These are phyloP conservation scores for Magnaporthales sp. DNA, from an alignment of 2,329 filamentous ascomycete species.

Conservation along the genomic window DNA sequence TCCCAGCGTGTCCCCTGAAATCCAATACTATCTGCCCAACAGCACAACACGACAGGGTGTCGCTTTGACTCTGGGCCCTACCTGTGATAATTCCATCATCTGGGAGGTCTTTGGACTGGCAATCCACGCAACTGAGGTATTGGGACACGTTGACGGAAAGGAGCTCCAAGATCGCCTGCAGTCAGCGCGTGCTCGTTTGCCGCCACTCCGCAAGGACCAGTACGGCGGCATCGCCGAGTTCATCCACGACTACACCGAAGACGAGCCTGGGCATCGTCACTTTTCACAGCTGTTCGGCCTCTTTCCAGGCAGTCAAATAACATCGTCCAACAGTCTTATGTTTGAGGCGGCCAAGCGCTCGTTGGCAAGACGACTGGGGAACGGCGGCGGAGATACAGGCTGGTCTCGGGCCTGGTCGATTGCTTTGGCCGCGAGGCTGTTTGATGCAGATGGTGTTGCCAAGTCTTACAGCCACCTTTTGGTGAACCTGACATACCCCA, in stretches of 20 bases:
- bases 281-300: constrained; percentile 31
- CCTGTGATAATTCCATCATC: constrained; percentile 8
- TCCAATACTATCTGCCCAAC: constrained; percentile 13
- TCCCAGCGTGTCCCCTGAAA: constrained; percentile 19
- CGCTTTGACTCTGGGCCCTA: neutral
- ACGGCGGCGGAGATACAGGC: constrained; percentile 27
- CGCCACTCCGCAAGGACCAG: constrained; percentile 1
- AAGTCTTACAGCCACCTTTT: constrained; percentile 21
- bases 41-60: constrained; percentile 3
- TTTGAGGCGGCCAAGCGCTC: constrained; percentile 6
- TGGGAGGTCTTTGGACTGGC: constrained; percentile 3
- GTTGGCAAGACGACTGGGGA: constrained; percentile 5
- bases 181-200: constrained; percentile 1
- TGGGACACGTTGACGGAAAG: neutral
- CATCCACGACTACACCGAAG: constrained; percentile 14
- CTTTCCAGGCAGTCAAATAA: constrained; percentile 27
- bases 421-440: constrained; percentile 30
- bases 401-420: constrained; percentile 36
- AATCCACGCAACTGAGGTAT: neutral
- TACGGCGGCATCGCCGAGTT: constrained; percentile 8
- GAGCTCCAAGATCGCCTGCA: neutral
- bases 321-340: neutral
- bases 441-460: constrained; percentile 22
- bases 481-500: neutral
- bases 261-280: constrained; percentile 31